Evolutionary conservation across 345 rosid species (phyloP).

Genomic region (Eucalyptus globulus): DNA sequence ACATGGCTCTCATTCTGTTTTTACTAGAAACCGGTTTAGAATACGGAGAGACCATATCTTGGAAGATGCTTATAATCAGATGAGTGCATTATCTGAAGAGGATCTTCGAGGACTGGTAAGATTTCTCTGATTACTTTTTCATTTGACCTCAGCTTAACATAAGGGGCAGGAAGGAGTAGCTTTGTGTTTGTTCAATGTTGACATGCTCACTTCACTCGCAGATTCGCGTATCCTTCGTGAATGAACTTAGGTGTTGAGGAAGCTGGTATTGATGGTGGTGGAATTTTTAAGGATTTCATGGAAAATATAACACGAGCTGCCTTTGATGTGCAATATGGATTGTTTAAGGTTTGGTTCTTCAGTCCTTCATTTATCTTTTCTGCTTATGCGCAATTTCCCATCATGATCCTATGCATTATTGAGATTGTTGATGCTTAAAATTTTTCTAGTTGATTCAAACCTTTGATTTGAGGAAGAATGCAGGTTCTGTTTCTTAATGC

Average conservation of each 20-base stretch:
- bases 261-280: constrained; percentile 99
- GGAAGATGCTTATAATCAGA: constrained; percentile 97
- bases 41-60: constrained; percentile 90
- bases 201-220: constrained; percentile 9
- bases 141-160: not conserved
- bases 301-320: constrained; percentile 97
- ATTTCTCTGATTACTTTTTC: not conserved
- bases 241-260: constrained; percentile 99
- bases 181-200: not conserved
- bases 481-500: not conserved
- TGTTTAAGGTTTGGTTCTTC: constrained; percentile 53
- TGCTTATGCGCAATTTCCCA: not conserved
- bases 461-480: not conserved
- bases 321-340: constrained; percentile 93
- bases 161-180: not conserved
- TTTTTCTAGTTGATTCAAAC: not conserved
- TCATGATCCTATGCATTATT: not conserved
- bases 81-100: constrained; percentile 90
- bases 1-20: constrained; percentile 63
- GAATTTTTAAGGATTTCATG: constrained; percentile 99
- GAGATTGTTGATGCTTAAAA: not conserved
- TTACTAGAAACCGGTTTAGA: constrained; percentile 77
- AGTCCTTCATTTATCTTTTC: not conserved
- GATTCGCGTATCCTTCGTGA: constrained; percentile 94
- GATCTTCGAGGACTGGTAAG: constrained; percentile 89